phyloP scores from a whole-genome alignment of 2,329 filamentous ascomycete genomes.

The Fusarium solani-melongenae region DNA sequence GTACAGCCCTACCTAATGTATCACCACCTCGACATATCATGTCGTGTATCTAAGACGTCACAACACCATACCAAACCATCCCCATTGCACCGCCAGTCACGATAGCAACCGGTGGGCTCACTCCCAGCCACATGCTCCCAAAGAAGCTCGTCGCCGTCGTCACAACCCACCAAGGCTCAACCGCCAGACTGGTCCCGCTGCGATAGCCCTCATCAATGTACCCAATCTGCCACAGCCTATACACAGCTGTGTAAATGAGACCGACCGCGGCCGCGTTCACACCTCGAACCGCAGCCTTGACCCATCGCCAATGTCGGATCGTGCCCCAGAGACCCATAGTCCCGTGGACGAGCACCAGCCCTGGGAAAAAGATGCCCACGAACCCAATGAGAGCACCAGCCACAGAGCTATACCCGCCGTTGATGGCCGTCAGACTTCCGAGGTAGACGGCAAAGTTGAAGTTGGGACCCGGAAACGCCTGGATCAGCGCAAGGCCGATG shows the following conservation, averaged over 20 bases:
- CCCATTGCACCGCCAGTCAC: constrained; percentile 49
- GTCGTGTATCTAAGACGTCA: constrained; percentile 9
- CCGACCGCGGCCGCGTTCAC: constrained; percentile 71
- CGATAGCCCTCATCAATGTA: constrained; percentile 62
- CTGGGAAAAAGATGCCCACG: constrained; percentile 64
- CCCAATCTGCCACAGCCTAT: constrained; percentile 71
- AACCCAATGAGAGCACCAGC: constrained; percentile 63
- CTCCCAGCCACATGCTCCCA: constrained; percentile 47
- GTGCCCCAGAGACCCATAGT: constrained; percentile 67
- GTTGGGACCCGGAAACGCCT: constrained; percentile 69
- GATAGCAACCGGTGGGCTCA: constrained; percentile 49
- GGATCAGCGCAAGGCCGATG: constrained; percentile 77
- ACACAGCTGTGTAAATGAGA: constrained; percentile 72
- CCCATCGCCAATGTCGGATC: constrained; percentile 57
- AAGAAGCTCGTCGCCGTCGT: constrained; percentile 63
- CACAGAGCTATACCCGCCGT: constrained; percentile 49
- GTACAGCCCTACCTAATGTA: background rate
- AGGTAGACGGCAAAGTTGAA: constrained; percentile 68
- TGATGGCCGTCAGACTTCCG: constrained; percentile 60
- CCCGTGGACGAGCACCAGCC: constrained; percentile 60
- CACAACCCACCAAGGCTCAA: constrained; percentile 73
- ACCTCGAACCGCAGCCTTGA: constrained; percentile 63
- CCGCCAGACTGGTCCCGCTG: constrained; percentile 62
- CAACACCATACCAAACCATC: constrained; percentile 47
- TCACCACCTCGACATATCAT: background rate